Evolutionary conservation across 2,329 filamentous ascomycete genomes (phyloP), one percentile per base, ranked within the genome.

Genomic region (Furcasterigmium furcatum): DNA sequence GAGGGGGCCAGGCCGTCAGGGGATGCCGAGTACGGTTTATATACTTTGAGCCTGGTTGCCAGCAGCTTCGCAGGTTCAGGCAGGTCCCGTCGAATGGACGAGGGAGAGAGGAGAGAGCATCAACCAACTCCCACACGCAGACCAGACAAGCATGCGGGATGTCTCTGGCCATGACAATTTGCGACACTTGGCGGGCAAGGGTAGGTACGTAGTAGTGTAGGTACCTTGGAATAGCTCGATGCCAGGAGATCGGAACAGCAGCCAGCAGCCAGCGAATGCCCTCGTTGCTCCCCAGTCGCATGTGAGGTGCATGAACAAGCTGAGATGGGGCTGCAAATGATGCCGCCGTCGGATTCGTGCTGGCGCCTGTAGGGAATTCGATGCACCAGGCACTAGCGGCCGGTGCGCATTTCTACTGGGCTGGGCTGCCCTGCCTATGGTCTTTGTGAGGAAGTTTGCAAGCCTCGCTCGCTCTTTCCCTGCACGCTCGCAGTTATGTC

Each of bases 1-100:
- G n/a, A n/a, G n/a, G n/a, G n/a, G n/a, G n/a, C n/a, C n/a, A n/a
- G n/a, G n/a, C n/a, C 43, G 51, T 46, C 50, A 55, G 46, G 44
- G 56, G 58, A 60, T 63, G 61, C 62, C 62, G 60, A 56, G 62
- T 58, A 66, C 64, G 62, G 52, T 58, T 70, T 69, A n/a, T 67
- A 67, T 66, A 66, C 57, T 57, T 52, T 46, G n/a, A n/a, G n/a
- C n/a, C n/a, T n/a, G n/a, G n/a, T 32, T 32, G 30, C 3, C 7
- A n/a, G 30, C 30, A 32, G 9, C 14, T n/a, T 32, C 30, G 30
- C 14, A 32, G 13, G 14, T 29, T 32, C 30, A 16, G 16, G 30
- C 30, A n/a, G 14, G 30, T 32, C 30, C 30, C 18, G 14, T n/a
- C 18, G 14, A 32, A 32, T 32, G 14, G 30, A 38, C 8, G 22